Percentiles rank a stretch among this genome's conserved stretches.
phyloP scores from a whole-genome alignment of 192 early-diverging fungal genomes.

The Entomortierella beljakovae region DNA sequence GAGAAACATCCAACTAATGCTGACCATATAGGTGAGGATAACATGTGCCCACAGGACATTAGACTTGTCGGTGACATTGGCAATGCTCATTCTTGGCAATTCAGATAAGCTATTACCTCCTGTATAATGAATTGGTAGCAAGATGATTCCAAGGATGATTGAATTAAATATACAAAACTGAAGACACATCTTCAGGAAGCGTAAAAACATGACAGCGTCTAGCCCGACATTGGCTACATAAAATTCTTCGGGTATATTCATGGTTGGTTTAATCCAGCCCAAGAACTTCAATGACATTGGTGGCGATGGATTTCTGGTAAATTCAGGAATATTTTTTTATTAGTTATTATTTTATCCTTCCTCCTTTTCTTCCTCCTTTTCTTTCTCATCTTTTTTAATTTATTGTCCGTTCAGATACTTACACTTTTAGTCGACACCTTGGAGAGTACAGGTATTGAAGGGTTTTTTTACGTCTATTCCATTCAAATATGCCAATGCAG shows the following conservation, averaged over 20 bases:
- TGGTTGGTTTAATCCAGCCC: slow-evolving; percentile 60
- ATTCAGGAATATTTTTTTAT: not conserved
- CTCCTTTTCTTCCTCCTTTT: not conserved
- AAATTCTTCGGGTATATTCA: slow-evolving; percentile 61
- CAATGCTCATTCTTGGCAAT: slow-evolving; percentile 51
- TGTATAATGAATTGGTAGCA: slow-evolving; percentile 64
- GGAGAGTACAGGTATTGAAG: slow-evolving; percentile 64
- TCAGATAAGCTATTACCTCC: slow-evolving; percentile 10
- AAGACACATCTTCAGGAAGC: slow-evolving; percentile 69
- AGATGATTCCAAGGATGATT: slow-evolving; percentile 55
- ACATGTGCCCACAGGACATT: slow-evolving; percentile 66
- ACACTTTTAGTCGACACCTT: slow-evolving; percentile 55
- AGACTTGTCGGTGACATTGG: slow-evolving; percentile 54
- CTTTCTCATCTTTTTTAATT: not conserved
- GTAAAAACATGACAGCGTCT: slow-evolving; percentile 72
- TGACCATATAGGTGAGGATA: slow-evolving; percentile 58
- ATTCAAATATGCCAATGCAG: slow-evolving; percentile 64
- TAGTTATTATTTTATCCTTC: too few species aligned
- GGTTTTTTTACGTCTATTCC: slow-evolving; percentile 58
- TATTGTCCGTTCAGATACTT: slow-evolving; percentile 6
- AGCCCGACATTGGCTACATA: slow-evolving; percentile 66
- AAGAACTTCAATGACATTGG: slow-evolving; percentile 60
- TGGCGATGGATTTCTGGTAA: slow-evolving; percentile 59
- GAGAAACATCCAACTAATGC: slow-evolving; percentile 64
- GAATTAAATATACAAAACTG: slow-evolving; percentile 60